phyloP scores from a whole-genome alignment of 139 green algal species.

The Zygnema cylindricum region DNA sequence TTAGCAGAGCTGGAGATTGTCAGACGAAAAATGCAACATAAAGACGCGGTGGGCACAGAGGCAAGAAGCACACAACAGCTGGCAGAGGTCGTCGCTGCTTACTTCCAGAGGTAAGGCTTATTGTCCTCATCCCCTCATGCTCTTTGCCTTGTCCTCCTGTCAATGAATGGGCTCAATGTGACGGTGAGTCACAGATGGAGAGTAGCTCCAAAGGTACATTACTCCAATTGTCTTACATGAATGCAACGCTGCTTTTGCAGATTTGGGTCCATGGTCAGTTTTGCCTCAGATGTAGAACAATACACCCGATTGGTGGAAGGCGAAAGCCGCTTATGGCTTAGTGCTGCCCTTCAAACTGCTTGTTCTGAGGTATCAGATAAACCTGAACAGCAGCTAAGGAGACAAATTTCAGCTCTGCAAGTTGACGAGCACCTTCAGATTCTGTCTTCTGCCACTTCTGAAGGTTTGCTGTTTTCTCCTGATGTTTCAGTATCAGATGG shows the following conservation, averaged over 20 bases:
- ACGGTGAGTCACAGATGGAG: too few relatives aligned
- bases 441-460: background rate
- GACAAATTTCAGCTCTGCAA: slow-evolving; percentile 33
- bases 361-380: background rate
- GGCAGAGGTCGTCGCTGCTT: background rate
- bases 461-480: slow-evolving; percentile 3
- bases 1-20: slow-evolving; percentile 36
- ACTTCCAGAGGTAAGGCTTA: slow-evolving; percentile 11
- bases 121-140: background rate
- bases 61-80: background rate
- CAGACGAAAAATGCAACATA: slow-evolving; percentile 31
- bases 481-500: too few relatives aligned
- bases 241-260: slow-evolving; percentile 10
- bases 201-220: too few relatives aligned
- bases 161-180: too few relatives aligned
- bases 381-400: slow-evolving; percentile 17
- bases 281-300: slow-evolving; percentile 40
- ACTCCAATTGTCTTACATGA: too few relatives aligned
- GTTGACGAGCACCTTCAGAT: slow-evolving; percentile 49
- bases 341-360: background rate
- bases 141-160: too few relatives aligned
- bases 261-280: slow-evolving; percentile 48
- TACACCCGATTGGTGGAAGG: slow-evolving; percentile 15
- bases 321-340: background rate
- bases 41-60: background rate